phyloP scores from a whole-genome alignment of 441 rosid species.

The Populus hybrid region DNA sequence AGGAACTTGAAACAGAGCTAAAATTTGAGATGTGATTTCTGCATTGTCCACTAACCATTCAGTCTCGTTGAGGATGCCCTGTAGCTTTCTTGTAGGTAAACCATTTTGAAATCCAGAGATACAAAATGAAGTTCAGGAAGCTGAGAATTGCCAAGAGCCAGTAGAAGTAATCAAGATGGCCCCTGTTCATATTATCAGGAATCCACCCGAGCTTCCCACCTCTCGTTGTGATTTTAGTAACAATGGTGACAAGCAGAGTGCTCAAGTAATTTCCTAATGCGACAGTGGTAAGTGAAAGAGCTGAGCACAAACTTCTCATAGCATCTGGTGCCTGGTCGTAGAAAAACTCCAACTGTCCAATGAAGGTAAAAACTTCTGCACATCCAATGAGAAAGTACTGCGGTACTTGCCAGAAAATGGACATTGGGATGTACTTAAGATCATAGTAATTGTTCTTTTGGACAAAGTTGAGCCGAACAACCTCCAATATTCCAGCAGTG shows the following conservation, averaged over 20 bases:
- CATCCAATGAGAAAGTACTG: conserved; percentile 43
- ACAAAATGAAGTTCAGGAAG: conserved; percentile 59
- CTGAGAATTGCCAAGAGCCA: conserved; percentile 67
- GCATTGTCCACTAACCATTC: not conserved
- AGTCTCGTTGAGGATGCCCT: conserved; percentile 10
- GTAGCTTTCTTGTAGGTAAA: conserved; percentile 71
- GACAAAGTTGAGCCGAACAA: conserved; percentile 51
- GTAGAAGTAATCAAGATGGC: conserved; percentile 78
- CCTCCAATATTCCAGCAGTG: conserved; percentile 63
- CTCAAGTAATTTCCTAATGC: conserved; percentile 84
- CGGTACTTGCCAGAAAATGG: conserved; percentile 82
- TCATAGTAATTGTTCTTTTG: conserved; percentile 59
- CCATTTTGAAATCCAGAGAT: conserved; percentile 68
- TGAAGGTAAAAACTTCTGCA: conserved; percentile 86
- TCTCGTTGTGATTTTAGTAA: conserved; percentile 45
- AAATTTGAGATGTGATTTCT: not conserved
- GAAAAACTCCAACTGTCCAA: conserved; percentile 89
- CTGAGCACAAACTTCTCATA: conserved; percentile 88
- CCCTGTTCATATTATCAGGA: conserved; percentile 73
- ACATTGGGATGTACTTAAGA: conserved; percentile 54
- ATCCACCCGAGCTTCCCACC: conserved; percentile 81
- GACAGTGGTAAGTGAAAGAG: conserved; percentile 71
- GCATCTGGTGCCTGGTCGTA: conserved; percentile 98
- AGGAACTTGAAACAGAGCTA: not conserved
- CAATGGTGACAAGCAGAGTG: conserved; percentile 68